These are phyloP conservation scores for Ilyonectria robusta DNA, from an alignment of 2,329 filamentous ascomycete genomes.

Conservation along the genomic window DNA sequence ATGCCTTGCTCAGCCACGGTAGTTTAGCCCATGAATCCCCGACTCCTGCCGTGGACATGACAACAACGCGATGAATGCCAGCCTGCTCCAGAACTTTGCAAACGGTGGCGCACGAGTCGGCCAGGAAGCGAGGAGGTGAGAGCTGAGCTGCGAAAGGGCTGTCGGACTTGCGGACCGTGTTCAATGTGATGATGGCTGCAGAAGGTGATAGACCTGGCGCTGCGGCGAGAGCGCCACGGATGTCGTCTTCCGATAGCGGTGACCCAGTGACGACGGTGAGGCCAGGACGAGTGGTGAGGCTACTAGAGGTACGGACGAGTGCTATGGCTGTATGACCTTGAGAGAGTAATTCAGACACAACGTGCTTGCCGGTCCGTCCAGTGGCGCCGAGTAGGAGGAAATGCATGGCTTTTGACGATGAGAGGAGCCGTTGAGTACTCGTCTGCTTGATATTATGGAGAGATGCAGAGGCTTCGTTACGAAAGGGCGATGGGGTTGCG, in stretches of 20 bases:
- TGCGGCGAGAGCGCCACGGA: conserved; percentile 45
- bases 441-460: conserved; percentile 4
- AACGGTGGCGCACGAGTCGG: conserved; percentile 54
- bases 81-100: conserved; percentile 52
- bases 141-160: conserved; percentile 57
- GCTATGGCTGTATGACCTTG: conserved; percentile 56
- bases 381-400: conserved; percentile 60
- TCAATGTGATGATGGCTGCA: conserved; percentile 57
- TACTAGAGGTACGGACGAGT: conserved; percentile 53
- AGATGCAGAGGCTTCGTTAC: conserved; percentile 5
- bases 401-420: conserved; percentile 49
- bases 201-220: conserved; percentile 42
- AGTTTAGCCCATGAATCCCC: conserved; percentile 56
- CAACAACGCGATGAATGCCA: conserved; percentile 51
- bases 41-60: conserved; percentile 58
- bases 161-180: conserved; percentile 57
- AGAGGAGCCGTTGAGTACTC: conserved; percentile 9
- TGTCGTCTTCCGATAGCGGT: conserved; percentile 53
- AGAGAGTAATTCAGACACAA: conserved; percentile 56
- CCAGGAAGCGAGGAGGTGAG: conserved; percentile 56
- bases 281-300: conserved; percentile 36
- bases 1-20: conserved; percentile 52
- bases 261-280: conserved; percentile 54
- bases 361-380: conserved; percentile 59
- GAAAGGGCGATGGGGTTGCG: not conserved